These are phyloP conservation scores for Xanthoconium stramineum DNA, from an alignment of 768 basidiomycete species.

Conservation along the genomic window DNA sequence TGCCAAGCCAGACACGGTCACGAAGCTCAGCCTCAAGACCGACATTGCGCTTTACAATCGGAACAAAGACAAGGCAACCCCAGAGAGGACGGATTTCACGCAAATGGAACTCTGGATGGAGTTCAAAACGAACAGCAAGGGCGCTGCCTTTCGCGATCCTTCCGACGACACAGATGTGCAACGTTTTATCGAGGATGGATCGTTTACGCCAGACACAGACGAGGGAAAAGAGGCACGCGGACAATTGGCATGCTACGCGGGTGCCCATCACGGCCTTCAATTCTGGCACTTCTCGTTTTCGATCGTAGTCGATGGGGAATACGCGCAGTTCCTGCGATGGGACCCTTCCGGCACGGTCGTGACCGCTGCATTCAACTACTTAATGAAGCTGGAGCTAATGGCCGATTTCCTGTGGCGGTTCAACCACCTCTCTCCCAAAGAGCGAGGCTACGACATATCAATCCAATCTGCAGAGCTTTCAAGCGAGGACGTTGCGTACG, in stretches of 20 bases:
- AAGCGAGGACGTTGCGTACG: neutral
- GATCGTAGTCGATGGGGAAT: conserved; percentile 23
- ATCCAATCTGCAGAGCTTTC: neutral
- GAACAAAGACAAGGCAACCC: neutral
- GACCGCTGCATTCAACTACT: neutral
- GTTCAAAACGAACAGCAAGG: neutral
- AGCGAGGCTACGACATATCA: neutral
- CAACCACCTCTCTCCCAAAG: neutral
- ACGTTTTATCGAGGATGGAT: neutral
- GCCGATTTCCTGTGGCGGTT: neutral
- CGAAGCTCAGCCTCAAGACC: neutral
- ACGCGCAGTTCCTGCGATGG: conserved; percentile 33
- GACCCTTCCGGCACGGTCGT: conserved; percentile 20
- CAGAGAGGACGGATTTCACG: neutral
- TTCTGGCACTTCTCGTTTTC: conserved; percentile 33
- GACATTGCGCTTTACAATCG: neutral
- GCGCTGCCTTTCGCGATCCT: neutral
- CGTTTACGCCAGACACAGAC: neutral
- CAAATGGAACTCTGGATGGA: conserved; percentile 3
- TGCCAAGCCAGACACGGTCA: neutral
- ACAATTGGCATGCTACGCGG: conserved; percentile 26
- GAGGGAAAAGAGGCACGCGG: conserved; percentile 4
- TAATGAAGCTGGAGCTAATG: neutral
- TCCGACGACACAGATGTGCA: neutral
- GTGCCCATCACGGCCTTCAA: conserved; percentile 23